Evolutionary conservation across 2,329 filamentous ascomycete genomes (phyloP).

Genomic region (Penicillium sp.): DNA sequence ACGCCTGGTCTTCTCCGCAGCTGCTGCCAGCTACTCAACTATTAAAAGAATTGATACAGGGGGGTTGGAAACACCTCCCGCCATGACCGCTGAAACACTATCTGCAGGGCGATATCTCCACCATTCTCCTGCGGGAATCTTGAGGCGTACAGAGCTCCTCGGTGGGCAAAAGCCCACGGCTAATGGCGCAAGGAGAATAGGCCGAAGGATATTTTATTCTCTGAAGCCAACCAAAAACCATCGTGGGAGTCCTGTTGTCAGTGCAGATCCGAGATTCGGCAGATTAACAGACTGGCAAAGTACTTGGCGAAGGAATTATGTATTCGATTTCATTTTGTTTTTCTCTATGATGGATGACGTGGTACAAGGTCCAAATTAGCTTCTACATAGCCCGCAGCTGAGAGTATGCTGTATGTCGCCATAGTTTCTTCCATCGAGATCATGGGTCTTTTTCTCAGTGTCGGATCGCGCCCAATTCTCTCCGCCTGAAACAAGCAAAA

Average conservation of each 20-base stretch:
- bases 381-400: not conserved
- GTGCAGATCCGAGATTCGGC: not conserved
- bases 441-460: conserved; percentile 16
- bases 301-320: not conserved
- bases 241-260: not conserved
- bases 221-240: not conserved
- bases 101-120: not conserved
- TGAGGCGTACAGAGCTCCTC: not conserved
- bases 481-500: conserved; percentile 31
- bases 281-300: not conserved
- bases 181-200: not conserved
- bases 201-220: not conserved
- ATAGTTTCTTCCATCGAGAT: not conserved
- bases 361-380: not conserved
- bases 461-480: conserved; percentile 31
- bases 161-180: not conserved
- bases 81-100: not conserved
- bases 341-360: not conserved
- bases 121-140: not conserved
- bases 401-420: not conserved
- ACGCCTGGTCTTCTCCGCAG: not conserved
- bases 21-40: not conserved
- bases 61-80: not conserved
- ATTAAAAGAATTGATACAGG: not conserved
- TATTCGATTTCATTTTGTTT: not conserved